Percentiles rank a stretch among this genome's conserved stretches.
Conservation (phyloP, 2,329 filamentous ascomycete species). For the Alternaria postmessia region DNA sequence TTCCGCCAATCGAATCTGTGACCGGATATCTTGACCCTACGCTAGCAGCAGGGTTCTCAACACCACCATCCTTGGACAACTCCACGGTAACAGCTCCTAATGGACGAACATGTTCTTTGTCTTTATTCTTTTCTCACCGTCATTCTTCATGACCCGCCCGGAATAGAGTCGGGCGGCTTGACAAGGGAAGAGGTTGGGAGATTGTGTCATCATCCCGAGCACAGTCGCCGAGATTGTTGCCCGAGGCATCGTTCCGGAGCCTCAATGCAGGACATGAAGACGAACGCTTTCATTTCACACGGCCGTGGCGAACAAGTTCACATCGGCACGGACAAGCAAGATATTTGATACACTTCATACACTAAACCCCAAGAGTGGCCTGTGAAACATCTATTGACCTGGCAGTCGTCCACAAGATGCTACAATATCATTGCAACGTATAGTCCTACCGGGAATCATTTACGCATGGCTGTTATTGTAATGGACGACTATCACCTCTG, state of each 20-base stretch:
- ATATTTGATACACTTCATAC: too few species aligned
- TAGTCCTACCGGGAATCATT: too few species aligned
- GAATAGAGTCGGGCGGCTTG: neutral
- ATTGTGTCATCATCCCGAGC: neutral
- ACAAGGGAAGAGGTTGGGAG: neutral
- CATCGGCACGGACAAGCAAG: too few species aligned
- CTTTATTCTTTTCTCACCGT: conserved; percentile 3
- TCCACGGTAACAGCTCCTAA: conserved; percentile 9
- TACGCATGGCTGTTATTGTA: rapidly evolving
- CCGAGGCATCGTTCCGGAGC: neutral
- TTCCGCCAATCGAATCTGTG: conserved; percentile 15
- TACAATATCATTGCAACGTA: too few species aligned
- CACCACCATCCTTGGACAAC: conserved; percentile 3
- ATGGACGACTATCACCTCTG: too few species aligned
- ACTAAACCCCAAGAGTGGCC: rapidly evolving
- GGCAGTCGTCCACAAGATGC: too few species aligned
- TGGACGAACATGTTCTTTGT: conserved; percentile 3
- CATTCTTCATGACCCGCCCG: neutral
- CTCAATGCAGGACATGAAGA: neutral
- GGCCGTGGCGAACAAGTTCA: too few species aligned
- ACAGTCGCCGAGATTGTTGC: neutral
- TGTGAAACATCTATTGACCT: too few species aligned
- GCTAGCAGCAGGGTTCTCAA: conserved; percentile 16
- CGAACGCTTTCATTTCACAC: too few species aligned
- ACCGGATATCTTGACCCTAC: conserved; percentile 6